phyloP scores from a whole-genome alignment of 192 early-diverging fungal genomes.

The Powellomyces hirtus region DNA sequence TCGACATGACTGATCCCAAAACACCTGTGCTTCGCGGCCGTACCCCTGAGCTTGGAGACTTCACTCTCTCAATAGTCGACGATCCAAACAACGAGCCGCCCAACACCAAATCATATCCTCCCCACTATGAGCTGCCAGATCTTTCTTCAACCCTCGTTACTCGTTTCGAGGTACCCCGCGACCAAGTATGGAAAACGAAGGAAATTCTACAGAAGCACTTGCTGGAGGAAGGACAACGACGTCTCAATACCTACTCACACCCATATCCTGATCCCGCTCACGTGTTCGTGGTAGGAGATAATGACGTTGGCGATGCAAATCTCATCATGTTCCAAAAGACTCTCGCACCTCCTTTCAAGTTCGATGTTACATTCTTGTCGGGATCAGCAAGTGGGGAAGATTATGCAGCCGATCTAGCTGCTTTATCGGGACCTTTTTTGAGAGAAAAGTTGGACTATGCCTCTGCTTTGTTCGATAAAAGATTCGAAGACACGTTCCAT shows the following conservation, averaged over 20 bases:
- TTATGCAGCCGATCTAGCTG: neutral
- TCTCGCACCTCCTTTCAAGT: constrained; percentile 61
- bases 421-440: too few species aligned
- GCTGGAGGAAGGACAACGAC: neutral
- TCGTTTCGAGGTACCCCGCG: constrained; percentile 14
- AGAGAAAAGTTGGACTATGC: constrained; percentile 40
- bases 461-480: constrained; percentile 54
- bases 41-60: constrained; percentile 70
- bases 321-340: constrained; percentile 64
- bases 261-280: constrained; percentile 25
- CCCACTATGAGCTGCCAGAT: constrained; percentile 12
- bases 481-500: constrained; percentile 73
- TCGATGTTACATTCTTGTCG: constrained; percentile 58
- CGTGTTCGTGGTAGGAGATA: constrained; percentile 24
- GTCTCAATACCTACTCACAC: neutral
- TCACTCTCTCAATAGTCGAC: constrained; percentile 59
- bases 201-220: constrained; percentile 3
- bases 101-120: neutral
- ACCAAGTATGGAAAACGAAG: constrained; percentile 51
- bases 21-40: constrained; percentile 49
- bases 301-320: constrained; percentile 40
- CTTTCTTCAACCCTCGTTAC: neutral
- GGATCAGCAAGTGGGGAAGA: constrained; percentile 18
- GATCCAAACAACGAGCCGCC: constrained; percentile 35
- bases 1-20: neutral